phyloP scores from a whole-genome alignment of 208 protist species.

The Strigomonas culicis region DNA sequence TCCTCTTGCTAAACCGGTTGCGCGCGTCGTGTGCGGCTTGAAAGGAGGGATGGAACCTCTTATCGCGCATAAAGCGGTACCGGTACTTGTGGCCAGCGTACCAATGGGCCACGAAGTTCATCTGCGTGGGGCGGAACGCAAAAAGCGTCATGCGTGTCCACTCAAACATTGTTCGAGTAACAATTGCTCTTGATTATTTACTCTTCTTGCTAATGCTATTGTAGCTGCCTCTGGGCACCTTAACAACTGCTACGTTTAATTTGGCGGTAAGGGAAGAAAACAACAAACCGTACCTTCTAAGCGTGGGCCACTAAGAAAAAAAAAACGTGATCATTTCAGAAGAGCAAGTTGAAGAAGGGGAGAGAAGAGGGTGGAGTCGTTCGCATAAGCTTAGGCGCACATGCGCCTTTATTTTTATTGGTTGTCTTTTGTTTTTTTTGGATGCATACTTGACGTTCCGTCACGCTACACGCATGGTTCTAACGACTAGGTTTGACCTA shows the following conservation, averaged over 20 bases:
- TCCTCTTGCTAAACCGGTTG: slow-evolving; percentile 80
- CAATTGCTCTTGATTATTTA: no score
- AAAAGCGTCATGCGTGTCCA: slow-evolving; percentile 30
- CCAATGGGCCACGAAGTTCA: slow-evolving; percentile 77
- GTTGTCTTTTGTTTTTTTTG: no score
- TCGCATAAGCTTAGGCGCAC: no score
- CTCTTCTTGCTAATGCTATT: neutral
- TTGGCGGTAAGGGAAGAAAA: neutral
- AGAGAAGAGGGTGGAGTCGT: no score
- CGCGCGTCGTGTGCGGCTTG: slow-evolving; percentile 64
- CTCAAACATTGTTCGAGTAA: slow-evolving; percentile 27
- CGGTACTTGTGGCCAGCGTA: slow-evolving; percentile 83
- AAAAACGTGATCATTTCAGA: no score
- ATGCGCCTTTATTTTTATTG: no score
- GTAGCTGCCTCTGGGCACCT: slow-evolving; percentile 13
- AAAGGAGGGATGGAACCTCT: slow-evolving; percentile 82
- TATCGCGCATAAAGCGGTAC: slow-evolving; percentile 87
- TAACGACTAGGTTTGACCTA: no score
- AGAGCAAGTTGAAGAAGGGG: no score
- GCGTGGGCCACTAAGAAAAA: no score
- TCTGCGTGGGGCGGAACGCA: slow-evolving; percentile 38
- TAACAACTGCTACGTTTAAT: neutral
- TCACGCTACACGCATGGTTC: no score
- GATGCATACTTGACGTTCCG: no score
- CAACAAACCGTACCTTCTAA: neutral